A percentile compares a stretch with the other conserved stretches of the same genome.
These are phyloP conservation scores for Hsuehochloa calcarea DNA, from an alignment of 176 grass and related monocot genomes.

Conservation along the genomic window DNA sequence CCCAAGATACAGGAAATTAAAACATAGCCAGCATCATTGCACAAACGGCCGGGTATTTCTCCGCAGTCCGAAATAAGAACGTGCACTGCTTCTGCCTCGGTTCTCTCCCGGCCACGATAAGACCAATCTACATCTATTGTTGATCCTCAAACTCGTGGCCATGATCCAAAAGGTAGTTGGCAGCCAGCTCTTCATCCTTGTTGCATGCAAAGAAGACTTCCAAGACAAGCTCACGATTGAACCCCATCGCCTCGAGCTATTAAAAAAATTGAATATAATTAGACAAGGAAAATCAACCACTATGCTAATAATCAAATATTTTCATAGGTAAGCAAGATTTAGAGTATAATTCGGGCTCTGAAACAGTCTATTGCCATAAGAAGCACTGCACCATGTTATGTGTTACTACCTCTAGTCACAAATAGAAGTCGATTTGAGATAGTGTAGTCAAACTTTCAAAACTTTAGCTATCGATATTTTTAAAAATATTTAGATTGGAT, in stretches of 20 bases:
- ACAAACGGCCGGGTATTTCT: slow-evolving; percentile 29
- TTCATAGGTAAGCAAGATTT: not conserved
- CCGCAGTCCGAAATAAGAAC: slow-evolving; percentile 41
- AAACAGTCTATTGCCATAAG: not conserved
- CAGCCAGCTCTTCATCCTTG: slow-evolving; percentile 92
- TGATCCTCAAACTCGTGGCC: slow-evolving; percentile 87
- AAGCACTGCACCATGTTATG: not conserved
- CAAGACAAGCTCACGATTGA: slow-evolving; percentile 81
- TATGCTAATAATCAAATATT: not conserved
- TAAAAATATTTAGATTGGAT: no score
- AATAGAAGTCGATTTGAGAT: no score
- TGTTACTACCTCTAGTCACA: no score
- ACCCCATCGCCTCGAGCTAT: slow-evolving; percentile 95
- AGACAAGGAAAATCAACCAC: not conserved
- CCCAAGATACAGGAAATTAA: slow-evolving; percentile 38
- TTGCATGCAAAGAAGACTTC: slow-evolving; percentile 99
- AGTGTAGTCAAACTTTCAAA: no score
- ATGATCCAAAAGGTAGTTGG: slow-evolving; percentile 96
- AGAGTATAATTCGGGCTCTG: not conserved
- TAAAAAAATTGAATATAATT: not conserved
- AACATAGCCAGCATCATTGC: slow-evolving; percentile 39
- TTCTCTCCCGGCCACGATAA: not conserved
- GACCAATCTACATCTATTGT: slow-evolving; percentile 41
- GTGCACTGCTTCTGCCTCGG: slow-evolving; percentile 17
- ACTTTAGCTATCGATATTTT: no score